Conservation (phyloP, 768 basidiomycete species). For the Cyclocybe cylindracea region DNA sequence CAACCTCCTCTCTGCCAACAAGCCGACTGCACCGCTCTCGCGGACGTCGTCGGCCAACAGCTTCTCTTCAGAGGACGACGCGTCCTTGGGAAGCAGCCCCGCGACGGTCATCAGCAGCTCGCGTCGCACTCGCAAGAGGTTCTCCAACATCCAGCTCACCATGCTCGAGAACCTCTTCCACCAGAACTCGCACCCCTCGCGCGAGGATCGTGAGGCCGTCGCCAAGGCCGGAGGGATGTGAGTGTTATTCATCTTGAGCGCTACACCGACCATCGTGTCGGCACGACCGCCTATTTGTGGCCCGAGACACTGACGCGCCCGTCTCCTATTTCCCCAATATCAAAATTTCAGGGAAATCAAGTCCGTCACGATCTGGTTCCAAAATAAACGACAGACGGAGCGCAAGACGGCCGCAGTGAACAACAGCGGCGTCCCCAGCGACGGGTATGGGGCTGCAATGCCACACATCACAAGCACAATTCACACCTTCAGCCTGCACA, state of each 20-base stretch:
- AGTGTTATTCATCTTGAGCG: constrained; percentile 27
- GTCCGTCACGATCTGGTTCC: constrained; percentile 82
- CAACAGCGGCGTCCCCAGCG: constrained; percentile 27
- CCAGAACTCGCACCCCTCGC: constrained; percentile 71
- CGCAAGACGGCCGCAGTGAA: constrained; percentile 46
- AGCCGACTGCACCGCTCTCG: constrained; percentile 34
- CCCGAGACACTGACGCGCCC: constrained; percentile 14
- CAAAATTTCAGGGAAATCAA: constrained; percentile 53
- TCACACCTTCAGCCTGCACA: constrained; percentile 27
- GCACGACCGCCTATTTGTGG: neutral
- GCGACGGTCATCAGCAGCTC: constrained; percentile 33
- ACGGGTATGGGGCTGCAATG: no score
- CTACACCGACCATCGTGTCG: neutral
- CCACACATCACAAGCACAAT: constrained; percentile 25
- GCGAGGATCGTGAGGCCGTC: constrained; percentile 67
- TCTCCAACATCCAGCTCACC: constrained; percentile 66
- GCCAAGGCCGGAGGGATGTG: constrained; percentile 67
- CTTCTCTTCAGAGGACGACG: constrained; percentile 43
- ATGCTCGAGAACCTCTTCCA: constrained; percentile 77
- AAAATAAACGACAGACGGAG: constrained; percentile 77
- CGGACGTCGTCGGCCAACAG: constrained; percentile 60
- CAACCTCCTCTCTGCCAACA: constrained; percentile 5
- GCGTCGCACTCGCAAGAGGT: constrained; percentile 70
- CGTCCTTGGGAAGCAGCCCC: constrained; percentile 37
- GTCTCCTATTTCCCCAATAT: no score